Percentiles rank a stretch among this genome's conserved stretches.
Evolutionary conservation across 768 basidiomycete species (phyloP).

Genomic region (Tylopilus rubrobrunneus): DNA sequence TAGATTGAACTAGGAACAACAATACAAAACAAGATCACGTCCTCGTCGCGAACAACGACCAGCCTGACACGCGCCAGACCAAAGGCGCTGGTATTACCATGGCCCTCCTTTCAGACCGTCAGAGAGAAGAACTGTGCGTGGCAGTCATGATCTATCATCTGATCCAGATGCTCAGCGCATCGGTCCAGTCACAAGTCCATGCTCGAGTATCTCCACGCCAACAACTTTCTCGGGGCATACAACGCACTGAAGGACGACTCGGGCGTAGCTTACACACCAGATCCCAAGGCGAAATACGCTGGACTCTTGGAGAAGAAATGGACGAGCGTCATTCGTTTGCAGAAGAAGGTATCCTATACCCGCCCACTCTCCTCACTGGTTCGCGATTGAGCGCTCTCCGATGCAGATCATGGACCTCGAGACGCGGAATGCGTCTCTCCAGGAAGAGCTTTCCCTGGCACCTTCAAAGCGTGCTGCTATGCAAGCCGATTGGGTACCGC

Average conservation of each 20-base stretch:
- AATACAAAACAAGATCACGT: slow-evolving; percentile 32
- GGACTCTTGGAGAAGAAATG: slow-evolving; percentile 96
- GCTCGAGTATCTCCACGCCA: slow-evolving; percentile 71
- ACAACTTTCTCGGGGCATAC: slow-evolving; percentile 60
- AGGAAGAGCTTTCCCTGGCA: slow-evolving; percentile 61
- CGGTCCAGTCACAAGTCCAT: slow-evolving; percentile 68
- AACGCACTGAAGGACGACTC: slow-evolving; percentile 54
- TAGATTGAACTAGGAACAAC: slow-evolving; percentile 18
- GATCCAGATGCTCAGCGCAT: slow-evolving; percentile 11
- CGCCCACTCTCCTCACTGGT: slow-evolving; percentile 5
- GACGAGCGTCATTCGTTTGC: slow-evolving; percentile 92
- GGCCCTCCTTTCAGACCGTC: slow-evolving; percentile 44
- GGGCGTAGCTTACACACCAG: slow-evolving; percentile 64
- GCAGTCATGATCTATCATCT: slow-evolving; percentile 1
- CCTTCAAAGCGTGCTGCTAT: slow-evolving; percentile 52
- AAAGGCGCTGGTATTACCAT: slow-evolving; percentile 17
- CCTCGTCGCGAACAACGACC: slow-evolving; percentile 6
- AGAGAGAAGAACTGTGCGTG: slow-evolving; percentile 46
- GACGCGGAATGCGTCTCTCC: slow-evolving; percentile 71
- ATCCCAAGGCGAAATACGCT: slow-evolving; percentile 81
- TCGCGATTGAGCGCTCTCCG: slow-evolving; percentile 8
- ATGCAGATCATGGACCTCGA: slow-evolving; percentile 92
- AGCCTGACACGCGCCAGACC: slow-evolving; percentile 14
- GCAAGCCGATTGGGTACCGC: slow-evolving; percentile 84
- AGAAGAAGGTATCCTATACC: slow-evolving; percentile 72